phyloP scores from a whole-genome alignment of 2,329 filamentous ascomycete species.

The Calycina marina region DNA sequence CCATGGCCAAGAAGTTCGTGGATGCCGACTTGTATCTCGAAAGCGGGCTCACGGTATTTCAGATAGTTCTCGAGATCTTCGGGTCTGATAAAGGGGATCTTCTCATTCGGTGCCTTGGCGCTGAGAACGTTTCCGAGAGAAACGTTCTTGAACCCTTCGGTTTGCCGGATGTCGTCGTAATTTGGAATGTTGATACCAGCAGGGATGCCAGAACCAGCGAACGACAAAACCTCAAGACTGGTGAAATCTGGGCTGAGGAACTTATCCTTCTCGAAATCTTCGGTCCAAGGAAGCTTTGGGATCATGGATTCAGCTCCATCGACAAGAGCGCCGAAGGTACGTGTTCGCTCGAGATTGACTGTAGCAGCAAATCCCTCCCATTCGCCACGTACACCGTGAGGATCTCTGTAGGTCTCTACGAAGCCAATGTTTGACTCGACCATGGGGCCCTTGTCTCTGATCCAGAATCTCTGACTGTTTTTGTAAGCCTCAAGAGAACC shows the following conservation, averaged over 20 bases:
- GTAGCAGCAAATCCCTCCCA: slow-evolving; percentile 69
- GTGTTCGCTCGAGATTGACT: slow-evolving; percentile 82
- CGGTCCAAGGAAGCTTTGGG: slow-evolving; percentile 74
- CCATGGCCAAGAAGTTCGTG: slow-evolving; percentile 84
- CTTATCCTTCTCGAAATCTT: slow-evolving; percentile 89
- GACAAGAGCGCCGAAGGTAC: slow-evolving; percentile 75
- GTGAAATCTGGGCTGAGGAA: slow-evolving; percentile 95
- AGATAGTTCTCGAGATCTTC: slow-evolving; percentile 65
- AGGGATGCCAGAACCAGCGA: slow-evolving; percentile 37
- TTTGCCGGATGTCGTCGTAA: slow-evolving; percentile 67
- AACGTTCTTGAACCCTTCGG: slow-evolving; percentile 82
- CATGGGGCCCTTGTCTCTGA: slow-evolving; percentile 66
- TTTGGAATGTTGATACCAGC: slow-evolving; percentile 30
- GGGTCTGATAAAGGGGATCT: slow-evolving; percentile 76
- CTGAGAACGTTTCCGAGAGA: slow-evolving; percentile 85
- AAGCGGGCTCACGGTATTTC: slow-evolving; percentile 72
- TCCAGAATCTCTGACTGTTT: slow-evolving; percentile 68
- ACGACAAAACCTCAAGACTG: slow-evolving; percentile 79
- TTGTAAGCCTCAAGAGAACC: slow-evolving; percentile 69
- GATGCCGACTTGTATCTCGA: slow-evolving; percentile 90
- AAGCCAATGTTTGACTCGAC: slow-evolving; percentile 75
- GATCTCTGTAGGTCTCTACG: slow-evolving; percentile 75
- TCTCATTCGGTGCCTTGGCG: slow-evolving; percentile 84
- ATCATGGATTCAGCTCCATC: slow-evolving; percentile 70
- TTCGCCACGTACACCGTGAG: slow-evolving; percentile 65